These are phyloP conservation scores for Excoecaria agallocha DNA, from an alignment of 345 rosid species.

Conservation along the genomic window DNA sequence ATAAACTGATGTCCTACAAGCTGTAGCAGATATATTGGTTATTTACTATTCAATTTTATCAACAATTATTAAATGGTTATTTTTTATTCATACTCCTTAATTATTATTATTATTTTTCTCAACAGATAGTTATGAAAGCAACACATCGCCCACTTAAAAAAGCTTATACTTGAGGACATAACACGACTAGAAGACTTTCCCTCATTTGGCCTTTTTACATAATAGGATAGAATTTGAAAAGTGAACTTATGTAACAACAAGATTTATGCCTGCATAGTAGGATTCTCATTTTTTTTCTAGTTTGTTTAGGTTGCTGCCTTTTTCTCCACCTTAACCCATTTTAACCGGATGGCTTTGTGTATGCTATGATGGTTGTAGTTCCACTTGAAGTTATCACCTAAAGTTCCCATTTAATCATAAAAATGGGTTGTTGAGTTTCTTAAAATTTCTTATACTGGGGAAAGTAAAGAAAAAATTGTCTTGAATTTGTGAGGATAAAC, in stretches of 20 bases:
- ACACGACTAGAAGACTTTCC: constrained; percentile 80
- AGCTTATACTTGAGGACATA: constrained; percentile 64
- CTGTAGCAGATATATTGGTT: not conserved
- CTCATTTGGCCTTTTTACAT: constrained; percentile 59
- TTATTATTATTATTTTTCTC: not conserved
- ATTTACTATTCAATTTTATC: not conserved
- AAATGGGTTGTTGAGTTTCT: constrained; percentile 13
- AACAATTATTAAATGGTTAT: not conserved
- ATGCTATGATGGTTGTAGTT: constrained; percentile 2
- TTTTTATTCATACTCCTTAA: not conserved
- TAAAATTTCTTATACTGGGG: not conserved
- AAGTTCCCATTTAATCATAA: not conserved
- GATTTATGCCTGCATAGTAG: not conserved
- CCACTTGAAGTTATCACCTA: not conserved
- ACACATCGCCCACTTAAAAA: constrained; percentile 83
- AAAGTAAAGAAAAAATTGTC: not conserved
- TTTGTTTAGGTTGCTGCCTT: constrained; percentile 2
- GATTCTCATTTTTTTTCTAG: not conserved
- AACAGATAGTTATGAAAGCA: constrained; percentile 45
- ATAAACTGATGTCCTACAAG: not conserved
- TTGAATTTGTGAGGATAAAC: constrained; percentile 6
- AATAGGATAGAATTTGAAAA: constrained; percentile 13
- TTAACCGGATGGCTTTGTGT: constrained; percentile 7
- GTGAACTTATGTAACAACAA: constrained; percentile 1
- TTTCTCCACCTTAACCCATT: not conserved